These are phyloP conservation scores for Monilinia aucupariae DNA, from an alignment of 2,329 filamentous ascomycete genomes.

Conservation along the genomic window DNA sequence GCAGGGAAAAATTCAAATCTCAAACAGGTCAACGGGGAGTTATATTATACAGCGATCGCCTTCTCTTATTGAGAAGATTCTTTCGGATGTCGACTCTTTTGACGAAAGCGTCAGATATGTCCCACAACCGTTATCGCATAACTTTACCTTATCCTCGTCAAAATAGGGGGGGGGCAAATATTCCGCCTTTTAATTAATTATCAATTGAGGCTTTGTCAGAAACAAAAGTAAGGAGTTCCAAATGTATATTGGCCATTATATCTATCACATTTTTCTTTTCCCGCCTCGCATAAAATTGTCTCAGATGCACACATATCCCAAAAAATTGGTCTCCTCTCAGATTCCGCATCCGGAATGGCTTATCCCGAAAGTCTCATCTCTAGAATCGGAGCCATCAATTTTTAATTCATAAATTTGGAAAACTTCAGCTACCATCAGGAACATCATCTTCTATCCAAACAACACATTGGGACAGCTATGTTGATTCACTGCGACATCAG, in stretches of 20 bases:
- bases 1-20: too few species aligned
- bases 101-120: too few species aligned
- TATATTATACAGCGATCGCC: too few species aligned
- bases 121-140: too few species aligned
- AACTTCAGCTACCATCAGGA: not conserved
- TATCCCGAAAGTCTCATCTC: not conserved
- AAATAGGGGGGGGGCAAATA: too few species aligned
- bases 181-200: too few species aligned
- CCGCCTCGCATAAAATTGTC: slow-evolving; percentile 3
- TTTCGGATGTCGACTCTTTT: too few species aligned
- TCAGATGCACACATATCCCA: slow-evolving; percentile 11
- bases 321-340: not conserved
- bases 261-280: not conserved
- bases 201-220: not conserved
- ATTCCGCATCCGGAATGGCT: not conserved
- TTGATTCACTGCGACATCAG: not conserved
- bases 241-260: not conserved
- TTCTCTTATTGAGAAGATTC: too few species aligned
- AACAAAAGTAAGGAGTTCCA: not conserved
- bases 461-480: slow-evolving; percentile 6
- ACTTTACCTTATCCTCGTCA: too few species aligned
- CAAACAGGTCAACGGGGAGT: too few species aligned
- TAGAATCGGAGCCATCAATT: not conserved
- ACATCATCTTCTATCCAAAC: not conserved
- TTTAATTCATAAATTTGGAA: not conserved